These are phyloP conservation scores for Sphaerulina musiva DNA, from an alignment of 2,329 filamentous ascomycete genomes.

Conservation along the genomic window DNA sequence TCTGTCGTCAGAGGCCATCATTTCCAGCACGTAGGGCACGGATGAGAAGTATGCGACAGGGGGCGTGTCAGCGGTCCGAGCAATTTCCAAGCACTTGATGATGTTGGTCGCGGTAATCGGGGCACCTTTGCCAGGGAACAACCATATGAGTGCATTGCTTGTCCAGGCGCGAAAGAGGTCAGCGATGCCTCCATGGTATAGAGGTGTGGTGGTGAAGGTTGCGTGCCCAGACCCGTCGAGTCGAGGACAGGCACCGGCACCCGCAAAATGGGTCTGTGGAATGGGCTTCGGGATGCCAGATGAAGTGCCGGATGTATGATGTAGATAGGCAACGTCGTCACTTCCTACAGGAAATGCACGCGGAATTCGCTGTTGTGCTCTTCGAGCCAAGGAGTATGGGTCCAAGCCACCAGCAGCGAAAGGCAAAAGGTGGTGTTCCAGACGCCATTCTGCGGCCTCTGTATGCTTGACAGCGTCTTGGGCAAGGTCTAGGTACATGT, in stretches of 20 bases:
- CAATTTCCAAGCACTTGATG: slow-evolving; percentile 41
- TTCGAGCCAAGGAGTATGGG: slow-evolving; percentile 8
- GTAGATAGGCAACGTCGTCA: slow-evolving; percentile 49
- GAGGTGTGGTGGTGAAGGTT: slow-evolving; percentile 59
- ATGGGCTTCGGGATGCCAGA: slow-evolving; percentile 59
- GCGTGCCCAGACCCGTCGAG: slow-evolving; percentile 39
- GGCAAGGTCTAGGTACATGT: slow-evolving; percentile 34
- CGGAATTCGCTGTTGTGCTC: background rate
- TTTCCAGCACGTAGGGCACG: slow-evolving; percentile 54
- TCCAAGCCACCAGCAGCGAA: slow-evolving; percentile 6
- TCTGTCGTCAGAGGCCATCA: slow-evolving; percentile 42
- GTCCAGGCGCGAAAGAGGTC: slow-evolving; percentile 59
- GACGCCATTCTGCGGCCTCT: background rate
- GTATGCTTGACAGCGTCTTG: slow-evolving; percentile 22
- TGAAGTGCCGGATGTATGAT: slow-evolving; percentile 61
- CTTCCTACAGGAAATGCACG: slow-evolving; percentile 21
- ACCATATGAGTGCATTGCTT: slow-evolving; percentile 53
- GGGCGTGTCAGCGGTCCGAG: slow-evolving; percentile 24
- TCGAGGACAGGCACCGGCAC: slow-evolving; percentile 49
- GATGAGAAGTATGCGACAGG: slow-evolving; percentile 55
- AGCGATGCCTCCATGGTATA: slow-evolving; percentile 60
- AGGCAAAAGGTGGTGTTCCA: slow-evolving; percentile 13
- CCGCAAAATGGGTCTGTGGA: slow-evolving; percentile 51
- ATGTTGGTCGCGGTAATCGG: slow-evolving; percentile 55
- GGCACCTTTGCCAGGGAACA: slow-evolving; percentile 52